Percentiles rank a stretch among this genome's conserved stretches.
Evolutionary conservation across 192 early-diverging fungal genomes (phyloP).

Genomic region (Chytriomyces hyalinus): DNA sequence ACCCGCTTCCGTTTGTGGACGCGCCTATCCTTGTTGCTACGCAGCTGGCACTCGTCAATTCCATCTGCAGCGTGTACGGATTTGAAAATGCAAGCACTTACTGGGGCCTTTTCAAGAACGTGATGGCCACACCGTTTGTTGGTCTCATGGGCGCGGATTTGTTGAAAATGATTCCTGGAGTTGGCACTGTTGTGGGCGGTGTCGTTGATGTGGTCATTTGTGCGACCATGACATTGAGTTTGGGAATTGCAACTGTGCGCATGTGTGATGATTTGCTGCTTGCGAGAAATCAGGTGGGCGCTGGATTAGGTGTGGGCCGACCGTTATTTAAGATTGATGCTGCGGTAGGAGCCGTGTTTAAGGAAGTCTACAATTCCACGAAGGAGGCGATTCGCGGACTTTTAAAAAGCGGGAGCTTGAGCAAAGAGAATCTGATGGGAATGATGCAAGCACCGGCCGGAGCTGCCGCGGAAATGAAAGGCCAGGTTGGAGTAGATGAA

Average conservation of each 20-base stretch:
- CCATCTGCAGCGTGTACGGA: conserved; percentile 14
- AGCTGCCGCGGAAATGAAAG: not conserved
- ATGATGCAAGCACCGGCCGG: not conserved
- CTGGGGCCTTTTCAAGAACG: conserved; percentile 22
- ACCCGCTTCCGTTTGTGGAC: conserved; percentile 26
- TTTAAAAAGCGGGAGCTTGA: conserved; percentile 11
- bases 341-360: conserved; percentile 13
- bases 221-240: conserved; percentile 14
- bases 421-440: conserved; percentile 17
- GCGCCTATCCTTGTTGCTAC: conserved; percentile 17
- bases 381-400: conserved; percentile 20
- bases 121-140: conserved; percentile 13
- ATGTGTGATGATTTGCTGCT: conserved; percentile 5
- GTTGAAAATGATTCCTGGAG: conserved; percentile 25
- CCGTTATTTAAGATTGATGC: conserved; percentile 11
- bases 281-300: not conserved
- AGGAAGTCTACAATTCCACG: conserved; percentile 10
- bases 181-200: conserved; percentile 23
- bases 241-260: conserved; percentile 13
- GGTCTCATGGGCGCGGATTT: conserved; percentile 24
- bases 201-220: conserved; percentile 27
- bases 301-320: conserved; percentile 3
- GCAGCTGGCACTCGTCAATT: not conserved
- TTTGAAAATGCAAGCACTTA: conserved; percentile 16
- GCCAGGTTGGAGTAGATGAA: not conserved